phyloP scores from a whole-genome alignment of 2,329 filamentous ascomycete species.

The Thelonectria discophora region DNA sequence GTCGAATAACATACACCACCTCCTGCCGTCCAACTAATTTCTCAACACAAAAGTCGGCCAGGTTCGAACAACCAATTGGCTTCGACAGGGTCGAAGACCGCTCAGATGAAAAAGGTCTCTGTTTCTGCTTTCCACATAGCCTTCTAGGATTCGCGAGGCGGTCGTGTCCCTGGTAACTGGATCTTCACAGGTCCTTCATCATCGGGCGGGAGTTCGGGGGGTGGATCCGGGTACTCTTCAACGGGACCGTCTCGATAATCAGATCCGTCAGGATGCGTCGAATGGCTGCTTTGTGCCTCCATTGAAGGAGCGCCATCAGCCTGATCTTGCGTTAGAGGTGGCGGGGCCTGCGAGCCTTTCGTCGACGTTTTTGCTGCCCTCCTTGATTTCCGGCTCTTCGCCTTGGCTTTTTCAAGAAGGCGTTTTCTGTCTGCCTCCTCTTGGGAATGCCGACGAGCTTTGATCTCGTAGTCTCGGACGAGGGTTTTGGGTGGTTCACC shows the following conservation, averaged over 20 bases:
- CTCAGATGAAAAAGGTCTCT: not conserved
- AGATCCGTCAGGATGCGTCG: slow-evolving; percentile 52
- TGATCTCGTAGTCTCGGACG: slow-evolving; percentile 92
- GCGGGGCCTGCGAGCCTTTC: slow-evolving; percentile 42
- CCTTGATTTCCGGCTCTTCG: slow-evolving; percentile 89
- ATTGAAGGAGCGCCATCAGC: slow-evolving; percentile 33
- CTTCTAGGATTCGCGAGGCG: slow-evolving; percentile 22
- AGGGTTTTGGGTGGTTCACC: slow-evolving; percentile 85
- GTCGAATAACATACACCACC: not conserved
- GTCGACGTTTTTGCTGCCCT: slow-evolving; percentile 69
- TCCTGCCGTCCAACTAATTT: not conserved
- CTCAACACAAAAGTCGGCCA: slow-evolving; percentile 7
- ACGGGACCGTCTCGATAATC: slow-evolving; percentile 49
- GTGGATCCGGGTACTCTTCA: slow-evolving; percentile 38
- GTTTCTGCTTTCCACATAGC: too few relatives aligned
- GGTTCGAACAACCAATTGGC: not conserved
- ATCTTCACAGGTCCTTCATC: slow-evolving; percentile 25
- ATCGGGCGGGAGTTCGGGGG: slow-evolving; percentile 24
- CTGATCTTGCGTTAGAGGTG: slow-evolving; percentile 37
- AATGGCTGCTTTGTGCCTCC: slow-evolving; percentile 46
- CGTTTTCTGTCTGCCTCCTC: slow-evolving; percentile 86
- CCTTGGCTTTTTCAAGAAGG: slow-evolving; percentile 90
- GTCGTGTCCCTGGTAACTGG: slow-evolving; percentile 21
- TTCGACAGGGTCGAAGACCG: not conserved
- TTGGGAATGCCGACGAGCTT: slow-evolving; percentile 85